These are phyloP conservation scores for Pyracantha coccinea DNA, from an alignment of 331 rosid genomes.

Conservation along the genomic window DNA sequence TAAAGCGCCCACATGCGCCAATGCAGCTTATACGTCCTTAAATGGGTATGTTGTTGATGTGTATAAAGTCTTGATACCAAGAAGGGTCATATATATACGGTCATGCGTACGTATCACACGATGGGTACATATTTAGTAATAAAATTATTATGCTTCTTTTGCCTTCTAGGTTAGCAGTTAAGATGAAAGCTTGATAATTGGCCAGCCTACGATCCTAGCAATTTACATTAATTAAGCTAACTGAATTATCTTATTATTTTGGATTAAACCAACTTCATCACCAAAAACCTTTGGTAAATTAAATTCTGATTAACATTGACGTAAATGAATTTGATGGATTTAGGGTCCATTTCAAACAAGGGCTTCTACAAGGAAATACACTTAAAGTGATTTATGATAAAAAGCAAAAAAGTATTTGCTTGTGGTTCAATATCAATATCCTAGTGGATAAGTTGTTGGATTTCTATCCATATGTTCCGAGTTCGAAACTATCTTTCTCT, in stretches of 20 bases:
- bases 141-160: neutral
- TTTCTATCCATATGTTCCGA: too few species aligned
- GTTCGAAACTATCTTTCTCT: too few species aligned
- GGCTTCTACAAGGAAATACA: neutral
- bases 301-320: too few species aligned
- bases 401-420: too few species aligned
- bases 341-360: neutral
- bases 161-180: neutral
- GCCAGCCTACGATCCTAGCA: neutral
- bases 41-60: neutral
- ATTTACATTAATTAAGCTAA: neutral
- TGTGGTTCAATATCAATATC: too few species aligned
- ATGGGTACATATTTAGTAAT: neutral
- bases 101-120: neutral
- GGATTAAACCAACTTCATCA: neutral
- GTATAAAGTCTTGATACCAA: neutral
- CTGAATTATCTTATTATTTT: neutral
- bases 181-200: neutral
- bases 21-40: conserved; percentile 8
- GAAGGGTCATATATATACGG: neutral
- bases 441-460: too few species aligned
- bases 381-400: neutral
- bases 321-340: neutral
- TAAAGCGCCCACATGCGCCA: neutral
- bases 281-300: too few species aligned